phyloP scores from a whole-genome alignment of 345 rosid species.

The Salix purpurea region DNA sequence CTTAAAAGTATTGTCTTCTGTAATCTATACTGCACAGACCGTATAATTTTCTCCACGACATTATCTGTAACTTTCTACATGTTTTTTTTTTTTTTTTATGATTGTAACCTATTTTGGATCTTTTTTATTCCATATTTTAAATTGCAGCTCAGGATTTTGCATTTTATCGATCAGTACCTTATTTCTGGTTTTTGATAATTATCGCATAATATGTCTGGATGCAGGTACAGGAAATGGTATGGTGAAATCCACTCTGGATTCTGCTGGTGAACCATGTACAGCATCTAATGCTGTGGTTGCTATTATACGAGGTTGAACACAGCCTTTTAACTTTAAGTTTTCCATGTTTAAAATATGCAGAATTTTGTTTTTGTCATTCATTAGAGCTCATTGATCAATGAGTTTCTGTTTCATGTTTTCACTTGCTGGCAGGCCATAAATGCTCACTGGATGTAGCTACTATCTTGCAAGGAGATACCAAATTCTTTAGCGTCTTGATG shows the following conservation, averaged over 20 bases:
- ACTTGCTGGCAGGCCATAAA: slow-evolving; percentile 55
- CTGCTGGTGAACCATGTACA: slow-evolving; percentile 68
- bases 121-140: background rate
- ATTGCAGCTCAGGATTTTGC: background rate
- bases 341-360: background rate
- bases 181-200: background rate
- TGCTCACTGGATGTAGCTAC: slow-evolving; percentile 78
- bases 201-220: slow-evolving; percentile 11
- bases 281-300: slow-evolving; percentile 62
- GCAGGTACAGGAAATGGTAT: slow-evolving; percentile 95
- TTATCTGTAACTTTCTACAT: background rate
- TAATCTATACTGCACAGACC: background rate
- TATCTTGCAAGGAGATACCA: slow-evolving; percentile 61
- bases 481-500: slow-evolving; percentile 80
- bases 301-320: slow-evolving; percentile 68
- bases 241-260: slow-evolving; percentile 76
- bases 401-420: slow-evolving; percentile 7
- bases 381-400: slow-evolving; percentile 2
- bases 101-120: background rate
- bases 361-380: background rate
- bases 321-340: background rate
- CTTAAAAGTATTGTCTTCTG: background rate
- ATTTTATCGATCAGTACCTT: background rate
- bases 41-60: background rate
- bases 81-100: background rate